Evolutionary conservation across 768 basidiomycete genomes (phyloP).

Genomic region (Panaeolus papilionaceus): DNA sequence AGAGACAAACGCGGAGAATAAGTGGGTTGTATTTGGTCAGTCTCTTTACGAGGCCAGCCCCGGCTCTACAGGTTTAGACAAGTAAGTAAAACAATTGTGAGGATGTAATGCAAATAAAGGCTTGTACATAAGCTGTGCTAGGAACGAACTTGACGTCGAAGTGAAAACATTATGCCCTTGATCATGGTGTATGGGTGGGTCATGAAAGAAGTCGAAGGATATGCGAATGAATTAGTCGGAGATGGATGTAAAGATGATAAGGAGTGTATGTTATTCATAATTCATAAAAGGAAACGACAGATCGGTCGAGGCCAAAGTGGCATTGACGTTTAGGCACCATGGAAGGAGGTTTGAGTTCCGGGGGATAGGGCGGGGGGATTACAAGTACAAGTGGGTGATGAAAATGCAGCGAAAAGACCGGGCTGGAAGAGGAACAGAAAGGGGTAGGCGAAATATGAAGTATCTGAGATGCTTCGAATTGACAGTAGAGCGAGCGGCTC

Average conservation of each 20-base stretch:
- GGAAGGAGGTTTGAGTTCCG: not conserved
- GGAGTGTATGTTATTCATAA: not conserved
- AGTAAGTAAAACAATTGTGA: no score
- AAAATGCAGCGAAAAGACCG: not conserved
- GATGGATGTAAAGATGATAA: conserved; percentile 2
- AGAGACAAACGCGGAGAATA: not conserved
- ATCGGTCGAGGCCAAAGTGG: not conserved
- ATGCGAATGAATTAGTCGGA: conserved; percentile 2
- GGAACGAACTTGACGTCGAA: no score
- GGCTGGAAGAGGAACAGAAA: not conserved
- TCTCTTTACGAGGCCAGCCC: no score
- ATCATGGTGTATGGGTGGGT: not conserved
- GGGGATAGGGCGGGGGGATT: not conserved
- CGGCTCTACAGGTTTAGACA: no score
- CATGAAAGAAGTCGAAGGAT: not conserved
- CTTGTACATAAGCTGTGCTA: no score
- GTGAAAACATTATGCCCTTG: no score
- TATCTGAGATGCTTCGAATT: not conserved
- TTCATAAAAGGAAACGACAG: not conserved
- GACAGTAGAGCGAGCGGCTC: not conserved
- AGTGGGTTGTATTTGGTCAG: not conserved
- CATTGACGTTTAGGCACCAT: not conserved
- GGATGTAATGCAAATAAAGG: no score
- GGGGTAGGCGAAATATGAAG: not conserved
- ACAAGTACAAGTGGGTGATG: not conserved